Conservation (phyloP, 1,284 basidiomycete species). For the Cerrena zonata region DNA sequence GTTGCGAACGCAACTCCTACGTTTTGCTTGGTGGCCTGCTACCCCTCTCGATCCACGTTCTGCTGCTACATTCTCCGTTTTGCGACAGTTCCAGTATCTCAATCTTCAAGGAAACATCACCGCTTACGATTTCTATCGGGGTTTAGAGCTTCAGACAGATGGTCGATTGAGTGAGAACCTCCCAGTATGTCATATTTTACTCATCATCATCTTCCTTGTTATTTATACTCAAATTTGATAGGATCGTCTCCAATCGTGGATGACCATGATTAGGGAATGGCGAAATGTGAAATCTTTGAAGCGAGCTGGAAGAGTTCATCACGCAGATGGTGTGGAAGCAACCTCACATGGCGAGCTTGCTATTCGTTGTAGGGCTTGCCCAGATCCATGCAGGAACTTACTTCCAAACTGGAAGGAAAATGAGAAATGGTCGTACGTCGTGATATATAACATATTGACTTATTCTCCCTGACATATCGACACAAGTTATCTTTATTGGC, state of each 20-base stretch:
- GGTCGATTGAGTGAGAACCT: conserved; percentile 7
- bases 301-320: conserved; percentile 26
- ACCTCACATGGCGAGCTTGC: conserved; percentile 25
- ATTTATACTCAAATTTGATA: background rate
- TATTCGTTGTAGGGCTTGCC: conserved; percentile 32
- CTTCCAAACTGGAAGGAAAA: conserved; percentile 23
- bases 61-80: conserved; percentile 5
- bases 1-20: conserved; percentile 1
- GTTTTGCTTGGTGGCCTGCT: conserved; percentile 2
- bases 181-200: background rate
- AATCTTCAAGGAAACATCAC: conserved; percentile 12
- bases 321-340: conserved; percentile 14
- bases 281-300: conserved; percentile 29
- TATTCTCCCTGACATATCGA: conserved; percentile 13
- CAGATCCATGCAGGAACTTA: conserved; percentile 28
- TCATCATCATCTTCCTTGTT: no score
- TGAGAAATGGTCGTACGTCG: conserved; percentile 11
- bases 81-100: conserved; percentile 7
- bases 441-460: background rate
- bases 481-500: conserved; percentile 21
- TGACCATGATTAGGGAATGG: conserved; percentile 5
- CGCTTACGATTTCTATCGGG: conserved; percentile 10
- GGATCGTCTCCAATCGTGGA: conserved; percentile 4
- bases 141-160: no score
- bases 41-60: no score